Percentiles rank a stretch among this genome's conserved stretches.
Evolutionary conservation across 257 asterid species (phyloP).

Genomic region (Nicotiana attenuata): DNA sequence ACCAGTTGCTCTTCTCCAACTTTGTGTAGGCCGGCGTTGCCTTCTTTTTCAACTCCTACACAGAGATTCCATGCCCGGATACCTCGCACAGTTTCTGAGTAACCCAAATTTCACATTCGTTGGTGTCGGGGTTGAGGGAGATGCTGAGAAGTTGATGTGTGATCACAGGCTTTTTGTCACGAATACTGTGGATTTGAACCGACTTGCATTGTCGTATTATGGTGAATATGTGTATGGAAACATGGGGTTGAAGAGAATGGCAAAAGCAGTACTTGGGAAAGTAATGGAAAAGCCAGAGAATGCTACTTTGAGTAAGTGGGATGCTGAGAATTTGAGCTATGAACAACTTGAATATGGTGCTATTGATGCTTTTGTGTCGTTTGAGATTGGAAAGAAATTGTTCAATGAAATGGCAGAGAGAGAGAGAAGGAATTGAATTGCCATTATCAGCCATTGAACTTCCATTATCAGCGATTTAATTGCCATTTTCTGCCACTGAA

Average conservation of each 20-base stretch:
- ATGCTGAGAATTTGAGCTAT: too few relatives aligned
- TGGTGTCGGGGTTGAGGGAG: conserved; percentile 7
- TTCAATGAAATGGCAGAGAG: too few relatives aligned
- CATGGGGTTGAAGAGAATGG: conserved; percentile 20
- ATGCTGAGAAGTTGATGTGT: conserved; percentile 9
- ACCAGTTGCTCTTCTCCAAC: conserved; percentile 22
- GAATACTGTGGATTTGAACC: conserved; percentile 8
- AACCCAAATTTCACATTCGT: conserved; percentile 8
- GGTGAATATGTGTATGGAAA: neutral
- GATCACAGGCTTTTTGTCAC: conserved; percentile 15
- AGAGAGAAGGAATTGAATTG: neutral
- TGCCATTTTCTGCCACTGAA: neutral
- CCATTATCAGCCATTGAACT: too few relatives aligned
- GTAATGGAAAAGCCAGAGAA: conserved; percentile 14
- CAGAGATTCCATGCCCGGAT: conserved; percentile 11
- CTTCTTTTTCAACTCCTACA: conserved; percentile 12
- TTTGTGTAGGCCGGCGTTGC: conserved; percentile 15
- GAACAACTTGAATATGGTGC: too few relatives aligned
- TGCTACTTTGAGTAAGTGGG: neutral
- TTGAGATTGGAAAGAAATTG: too few relatives aligned
- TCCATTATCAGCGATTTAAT: too few relatives aligned
- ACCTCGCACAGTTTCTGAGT: neutral
- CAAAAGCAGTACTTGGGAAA: conserved; percentile 6
- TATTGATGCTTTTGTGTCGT: too few relatives aligned
- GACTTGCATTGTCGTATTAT: conserved; percentile 10